Evolutionary conservation across 1,284 basidiomycete species (phyloP).

Genomic region (Cystobasidium slooffiae): DNA sequence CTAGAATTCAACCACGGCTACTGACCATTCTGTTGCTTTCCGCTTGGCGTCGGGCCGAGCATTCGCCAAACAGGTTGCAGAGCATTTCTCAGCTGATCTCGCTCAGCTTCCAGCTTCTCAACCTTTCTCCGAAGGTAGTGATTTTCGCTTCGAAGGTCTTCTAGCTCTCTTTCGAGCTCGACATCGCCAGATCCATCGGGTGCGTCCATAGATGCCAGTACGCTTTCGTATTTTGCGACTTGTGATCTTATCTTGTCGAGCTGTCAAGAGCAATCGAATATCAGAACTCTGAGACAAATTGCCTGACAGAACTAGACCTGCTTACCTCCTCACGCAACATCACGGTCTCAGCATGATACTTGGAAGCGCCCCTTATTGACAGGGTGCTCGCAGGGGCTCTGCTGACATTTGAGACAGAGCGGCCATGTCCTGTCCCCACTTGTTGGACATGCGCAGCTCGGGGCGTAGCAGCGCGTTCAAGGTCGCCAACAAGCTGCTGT

Average conservation of each 20-base stretch:
- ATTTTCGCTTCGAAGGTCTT: slow-evolving; percentile 18
- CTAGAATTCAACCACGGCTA: too few relatives aligned
- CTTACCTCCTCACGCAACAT: slow-evolving; percentile 33
- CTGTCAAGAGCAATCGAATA: not conserved
- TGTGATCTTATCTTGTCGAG: slow-evolving; percentile 26
- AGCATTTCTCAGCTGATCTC: not conserved
- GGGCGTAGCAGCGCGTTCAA: slow-evolving; percentile 37
- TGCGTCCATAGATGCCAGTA: slow-evolving; percentile 8
- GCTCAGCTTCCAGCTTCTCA: not conserved
- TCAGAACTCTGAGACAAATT: not conserved
- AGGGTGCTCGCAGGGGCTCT: slow-evolving; percentile 5
- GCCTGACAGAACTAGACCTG: not conserved
- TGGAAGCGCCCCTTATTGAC: slow-evolving; percentile 34
- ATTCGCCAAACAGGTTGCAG: not conserved
- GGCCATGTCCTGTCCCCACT: not conserved
- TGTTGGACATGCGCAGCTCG: not conserved
- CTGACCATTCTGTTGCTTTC: not conserved
- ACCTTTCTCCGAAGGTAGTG: not conserved
- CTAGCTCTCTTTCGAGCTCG: not conserved
- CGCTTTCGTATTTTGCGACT: slow-evolving; percentile 20
- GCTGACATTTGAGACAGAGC: slow-evolving; percentile 1
- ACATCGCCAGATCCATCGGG: not conserved
- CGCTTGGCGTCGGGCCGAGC: not conserved
- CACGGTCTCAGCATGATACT: slow-evolving; percentile 36
- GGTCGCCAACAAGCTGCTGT: slow-evolving; percentile 23